Evolutionary conservation across 306 rosid species (phyloP), one percentile per base, ranked within the genome.

Genomic region (Lotus japonicus): DNA sequence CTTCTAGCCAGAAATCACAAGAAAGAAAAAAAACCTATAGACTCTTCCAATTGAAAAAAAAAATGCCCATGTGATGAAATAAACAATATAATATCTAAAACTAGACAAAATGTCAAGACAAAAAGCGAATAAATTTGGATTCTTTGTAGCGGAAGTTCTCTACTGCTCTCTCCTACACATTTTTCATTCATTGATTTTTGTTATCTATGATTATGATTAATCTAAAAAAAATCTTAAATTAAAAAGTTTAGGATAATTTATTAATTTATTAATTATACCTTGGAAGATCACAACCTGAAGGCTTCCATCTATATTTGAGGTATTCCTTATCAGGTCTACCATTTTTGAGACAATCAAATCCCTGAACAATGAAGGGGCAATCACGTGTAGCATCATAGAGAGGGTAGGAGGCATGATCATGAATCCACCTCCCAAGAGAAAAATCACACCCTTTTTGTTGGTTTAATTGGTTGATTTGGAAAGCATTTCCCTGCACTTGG

Each of bases 231-330:
- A 11, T 6, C 3, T 31, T 31, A 5, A 5, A 6, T 31, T 5
- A 5, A 31, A 31, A 1, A 31, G 7, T 5, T 31, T 31, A 31
- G 5, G 36, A 7, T 31, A 7, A 31, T 31, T 31, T 31, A 31
- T 31, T 6, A 4, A 5, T 3, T 21, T 5, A 26, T 5, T 5
- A 7, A 31, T 31, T 31, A 0, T 62, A 86, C 96, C 92, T 80
- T 9, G 86, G 84, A 72, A 86, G 84, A 21, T 79, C 74, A 67
- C 96, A 89, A 55, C 7, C 57, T 18, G 42, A 76, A 73, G 89
- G 89, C 44, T 86, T 80, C 92, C 96, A 89, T 69, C 78, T 71
- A 58, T 82, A 89, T 3, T 67, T 71, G 75, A 89, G 92, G 64
- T 80, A 89, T 7, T 73, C 70, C 0, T 11, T 15, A 51, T 82